Evolutionary conservation across 108 stramenopile genomes (phyloP).

Genomic region (Stephanodiscus triporus): DNA sequence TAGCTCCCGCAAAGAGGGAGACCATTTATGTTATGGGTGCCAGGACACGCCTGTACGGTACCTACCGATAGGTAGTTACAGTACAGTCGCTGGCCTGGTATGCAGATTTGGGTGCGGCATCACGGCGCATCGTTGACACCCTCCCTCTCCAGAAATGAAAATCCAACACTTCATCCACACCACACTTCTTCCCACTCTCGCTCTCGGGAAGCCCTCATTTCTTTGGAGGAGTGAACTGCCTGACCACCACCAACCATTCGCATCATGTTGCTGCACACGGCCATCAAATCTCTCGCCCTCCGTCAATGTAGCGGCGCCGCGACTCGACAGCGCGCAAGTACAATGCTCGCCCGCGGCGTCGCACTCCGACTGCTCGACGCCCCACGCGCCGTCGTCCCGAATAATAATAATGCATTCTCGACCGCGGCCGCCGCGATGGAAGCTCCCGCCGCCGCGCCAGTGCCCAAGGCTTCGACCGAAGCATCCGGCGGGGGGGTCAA

Average conservation of each 20-base stretch:
- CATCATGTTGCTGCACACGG: conserved; percentile 17
- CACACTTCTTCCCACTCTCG: no score
- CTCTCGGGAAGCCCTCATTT: no score
- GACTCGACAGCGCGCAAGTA: background rate
- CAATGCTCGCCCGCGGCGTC: background rate
- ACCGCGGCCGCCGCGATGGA: conserved; percentile 17
- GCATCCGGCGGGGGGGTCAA: background rate
- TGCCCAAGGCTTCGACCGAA: background rate
- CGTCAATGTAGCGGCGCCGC: conserved; percentile 2
- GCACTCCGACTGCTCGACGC: background rate
- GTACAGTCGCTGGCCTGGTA: no score
- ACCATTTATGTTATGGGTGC: no score
- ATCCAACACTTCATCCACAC: no score
- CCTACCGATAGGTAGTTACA: no score
- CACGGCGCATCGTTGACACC: no score
- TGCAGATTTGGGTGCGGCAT: no score
- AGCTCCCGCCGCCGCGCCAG: background rate
- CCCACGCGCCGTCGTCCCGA: background rate
- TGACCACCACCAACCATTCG: no score
- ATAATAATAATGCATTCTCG: conserved; percentile 5
- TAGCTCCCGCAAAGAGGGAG: no score
- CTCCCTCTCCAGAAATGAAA: no score
- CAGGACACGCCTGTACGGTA: background rate
- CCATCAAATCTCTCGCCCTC: conserved; percentile 17
- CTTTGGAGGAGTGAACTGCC: no score